Evolutionary conservation across 1,139 yeast genomes (phyloP), one percentile per base, ranked within the genome.

Genomic region (Oligophagozyma castellii): DNA sequence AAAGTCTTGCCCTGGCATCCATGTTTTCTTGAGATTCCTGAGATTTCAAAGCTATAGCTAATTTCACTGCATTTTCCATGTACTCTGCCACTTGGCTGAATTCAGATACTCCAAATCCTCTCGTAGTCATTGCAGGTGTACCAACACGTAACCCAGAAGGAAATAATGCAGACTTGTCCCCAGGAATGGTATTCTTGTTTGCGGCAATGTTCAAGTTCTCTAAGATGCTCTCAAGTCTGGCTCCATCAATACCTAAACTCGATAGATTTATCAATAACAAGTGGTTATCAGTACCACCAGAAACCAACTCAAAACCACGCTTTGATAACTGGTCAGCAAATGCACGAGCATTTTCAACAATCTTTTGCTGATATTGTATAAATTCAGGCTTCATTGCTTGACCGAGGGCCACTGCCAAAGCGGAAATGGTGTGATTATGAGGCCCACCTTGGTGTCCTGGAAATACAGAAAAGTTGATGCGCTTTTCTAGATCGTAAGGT

Each of bases 401-500:
- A 56, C 83, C 83, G 53, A 86, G 70, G 14, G 95, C 95, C 35
- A 81, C 93, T 5, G 95, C 93, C 46, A 86, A 63, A 8, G 95
- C 96, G 41, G 95, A 78, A 51, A 86, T 86, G 45, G 95, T 86
- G 61, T 86, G 95, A 66, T 86, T 86, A 60, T 86, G 95, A 44
- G 96, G 96, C 51, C 96, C 96, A 64, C 96, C 96, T 66, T 86
- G 96, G 59, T 86, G 95, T 35, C 93, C 96, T 44, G 96, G 96
- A 80, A 86, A 86, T 24, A 86, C 95, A 14, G 94, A 80, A 55
- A 86, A 86, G 67, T 86, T 86, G 59, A 86, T 83, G 52, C 77
- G 80, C 57, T 70, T 73, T 53, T 86, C 95, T 52, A 86, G 70
- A 39, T 84, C 95, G 58, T 83, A 86, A 35, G 66, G 64, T 36